Base-by-base conservation (phyloP, 495 filamentous ascomycete genomes). In the Penicillium taxi region DNA sequence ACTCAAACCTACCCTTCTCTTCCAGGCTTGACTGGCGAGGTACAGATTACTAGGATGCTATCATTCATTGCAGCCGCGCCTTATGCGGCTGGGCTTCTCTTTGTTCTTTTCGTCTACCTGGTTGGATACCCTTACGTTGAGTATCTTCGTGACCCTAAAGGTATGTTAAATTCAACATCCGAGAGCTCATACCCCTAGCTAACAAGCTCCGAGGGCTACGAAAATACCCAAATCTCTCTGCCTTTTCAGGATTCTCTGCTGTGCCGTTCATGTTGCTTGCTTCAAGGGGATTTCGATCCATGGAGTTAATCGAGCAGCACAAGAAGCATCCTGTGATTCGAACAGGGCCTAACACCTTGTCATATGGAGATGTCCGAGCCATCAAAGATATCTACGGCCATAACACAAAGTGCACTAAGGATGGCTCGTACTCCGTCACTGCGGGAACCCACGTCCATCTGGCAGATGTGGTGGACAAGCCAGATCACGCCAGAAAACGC, bases 311-410 rank as follows among this genome's bases (percentile, higher is more conserved):
- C 1, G 52, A 65, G 39, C 40, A 63, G 18, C 72, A 76, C 50
- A 57, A 60, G 34, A 55, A 53, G 30, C 37, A 60, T 31, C 67
- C 70, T 2, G 58, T 76, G 11, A 53, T 76, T 35, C 70, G 73
- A 6, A 72, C 61, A 1, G 70, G 70, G 1, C 73, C 73, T 1
- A 77, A 75, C 36, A 52, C 56, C 16, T 54, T 77, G 0, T 75
- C 72, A 0, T 76, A 64, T 43, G 58, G 60, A 6, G 60, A 54
- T 21, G 57, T 35, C 9, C 46, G 37, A 15, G 73, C 73, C 16
- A 74, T 75, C 47, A 69, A 70, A 44, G 73, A 75, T 27, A 74
- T 76, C 34, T 76, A 74, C 41, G 72, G 72, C 18, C 73, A 77
- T 47, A 60, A 54, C 33, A 72, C 73, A 1, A 57, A 56, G 32